These are phyloP conservation scores for Termitomyces sp. DNA, from an alignment of 768 basidiomycete species.

Conservation along the genomic window DNA sequence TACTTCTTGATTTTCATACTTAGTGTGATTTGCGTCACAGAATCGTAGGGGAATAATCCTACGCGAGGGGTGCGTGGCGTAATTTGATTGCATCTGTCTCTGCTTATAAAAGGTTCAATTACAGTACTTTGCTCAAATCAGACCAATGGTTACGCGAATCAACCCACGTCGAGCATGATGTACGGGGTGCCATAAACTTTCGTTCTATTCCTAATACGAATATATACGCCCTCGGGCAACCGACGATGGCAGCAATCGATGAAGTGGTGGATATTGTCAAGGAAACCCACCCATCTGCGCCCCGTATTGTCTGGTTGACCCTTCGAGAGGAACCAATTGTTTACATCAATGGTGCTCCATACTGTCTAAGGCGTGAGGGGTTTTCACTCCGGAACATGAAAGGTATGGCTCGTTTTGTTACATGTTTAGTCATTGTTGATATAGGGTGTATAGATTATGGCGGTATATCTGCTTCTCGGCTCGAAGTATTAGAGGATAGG, in stretches of 20 bases:
- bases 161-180: slow-evolving; percentile 53
- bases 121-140: slow-evolving; percentile 82
- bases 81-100: neutral
- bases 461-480: slow-evolving; percentile 84
- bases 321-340: slow-evolving; percentile 90
- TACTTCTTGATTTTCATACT: neutral
- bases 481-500: slow-evolving; percentile 89
- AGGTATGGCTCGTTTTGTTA: slow-evolving; percentile 32
- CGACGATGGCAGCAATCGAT: slow-evolving; percentile 81
- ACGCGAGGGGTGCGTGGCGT: slow-evolving; percentile 61
- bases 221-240: slow-evolving; percentile 92
- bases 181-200: slow-evolving; percentile 96
- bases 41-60: slow-evolving; percentile 93
- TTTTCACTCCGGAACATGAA: slow-evolving; percentile 94
- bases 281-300: slow-evolving; percentile 49
- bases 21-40: slow-evolving; percentile 26
- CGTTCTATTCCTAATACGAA: slow-evolving; percentile 74
- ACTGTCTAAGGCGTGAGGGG: slow-evolving; percentile 80
- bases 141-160: slow-evolving; percentile 86
- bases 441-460: slow-evolving; percentile 65
- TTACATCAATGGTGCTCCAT: slow-evolving; percentile 90
- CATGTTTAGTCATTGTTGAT: neutral
- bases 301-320: slow-evolving; percentile 82
- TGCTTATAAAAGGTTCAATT: neutral
- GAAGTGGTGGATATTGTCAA: slow-evolving; percentile 68